These are phyloP conservation scores for Penicillium brevicompactum DNA, from an alignment of 2,329 filamentous ascomycete species.

Conservation along the genomic window DNA sequence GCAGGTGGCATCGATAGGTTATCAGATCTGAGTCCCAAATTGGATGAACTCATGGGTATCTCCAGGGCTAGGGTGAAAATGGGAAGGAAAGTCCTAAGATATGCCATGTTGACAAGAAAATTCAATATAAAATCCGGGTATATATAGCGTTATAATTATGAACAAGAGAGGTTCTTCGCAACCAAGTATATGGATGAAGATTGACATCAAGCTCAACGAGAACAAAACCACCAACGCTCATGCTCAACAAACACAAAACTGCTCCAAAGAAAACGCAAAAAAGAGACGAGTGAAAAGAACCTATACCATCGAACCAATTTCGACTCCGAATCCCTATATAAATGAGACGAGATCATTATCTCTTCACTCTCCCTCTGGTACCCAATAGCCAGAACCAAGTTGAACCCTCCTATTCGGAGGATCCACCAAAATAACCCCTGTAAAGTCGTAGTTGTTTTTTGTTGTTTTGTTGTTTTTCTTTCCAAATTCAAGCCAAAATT, in stretches of 20 bases:
- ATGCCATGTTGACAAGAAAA: constrained; percentile 9
- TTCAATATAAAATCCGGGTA: constrained; percentile 16
- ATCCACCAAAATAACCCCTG: background rate
- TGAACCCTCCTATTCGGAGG: background rate
- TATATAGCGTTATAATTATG: constrained; percentile 7
- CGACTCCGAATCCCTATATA: background rate
- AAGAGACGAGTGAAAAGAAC: constrained; percentile 4
- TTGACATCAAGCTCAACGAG: background rate
- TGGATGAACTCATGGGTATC: background rate
- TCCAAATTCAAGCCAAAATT: constrained; percentile 8
- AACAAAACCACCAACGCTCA: constrained; percentile 16
- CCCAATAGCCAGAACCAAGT: constrained; percentile 1
- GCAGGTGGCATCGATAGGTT: too few species aligned
- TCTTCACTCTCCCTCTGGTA: constrained; percentile 2
- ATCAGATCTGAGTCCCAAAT: background rate
- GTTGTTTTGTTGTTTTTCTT: background rate
- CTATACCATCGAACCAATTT: background rate
- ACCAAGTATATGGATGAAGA: background rate
- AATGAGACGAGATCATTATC: background rate
- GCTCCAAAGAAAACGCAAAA: constrained; percentile 2
- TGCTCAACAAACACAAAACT: constrained; percentile 12
- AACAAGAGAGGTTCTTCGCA: constrained; percentile 4
- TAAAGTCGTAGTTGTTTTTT: background rate
- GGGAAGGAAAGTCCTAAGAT: background rate
- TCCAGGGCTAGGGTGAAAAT: too few species aligned